A percentile compares a stretch with the other conserved stretches of the same genome.
These are phyloP conservation scores for Podaxis sp. DNA, from an alignment of 768 basidiomycete species.

Conservation along the genomic window DNA sequence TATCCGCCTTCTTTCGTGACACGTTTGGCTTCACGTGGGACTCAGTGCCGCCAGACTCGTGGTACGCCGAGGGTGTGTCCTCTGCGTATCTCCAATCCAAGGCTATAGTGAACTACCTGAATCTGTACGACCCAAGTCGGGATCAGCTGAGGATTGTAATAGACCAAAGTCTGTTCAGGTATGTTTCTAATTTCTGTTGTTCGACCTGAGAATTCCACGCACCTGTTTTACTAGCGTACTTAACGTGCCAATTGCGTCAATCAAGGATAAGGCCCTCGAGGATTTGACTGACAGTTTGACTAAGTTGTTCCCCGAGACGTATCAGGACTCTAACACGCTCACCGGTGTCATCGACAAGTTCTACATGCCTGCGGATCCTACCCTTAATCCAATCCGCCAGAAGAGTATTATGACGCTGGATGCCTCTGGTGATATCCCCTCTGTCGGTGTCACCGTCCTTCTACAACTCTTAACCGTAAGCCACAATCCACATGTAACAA, in stretches of 20 bases:
- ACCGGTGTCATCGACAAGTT: not conserved
- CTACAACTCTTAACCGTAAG: not conserved
- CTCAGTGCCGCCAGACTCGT: not conserved
- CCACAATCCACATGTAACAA: not conserved
- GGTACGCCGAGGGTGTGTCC: not conserved
- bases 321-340: too few species aligned
- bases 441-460: too few species aligned
- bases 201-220: too few species aligned
- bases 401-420: not conserved
- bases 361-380: not conserved
- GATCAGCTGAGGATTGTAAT: not conserved
- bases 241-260: too few species aligned
- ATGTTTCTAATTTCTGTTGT: too few species aligned
- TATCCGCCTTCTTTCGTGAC: too few species aligned
- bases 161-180: not conserved
- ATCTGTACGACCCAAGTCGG: not conserved
- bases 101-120: too few species aligned
- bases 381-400: not conserved
- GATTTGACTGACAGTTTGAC: too few species aligned
- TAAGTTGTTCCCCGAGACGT: too few species aligned
- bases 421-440: too few species aligned
- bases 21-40: not conserved
- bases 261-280: too few species aligned
- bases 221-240: too few species aligned
- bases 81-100: not conserved